A percentile compares a stretch with the other conserved stretches of the same genome.
These are phyloP conservation scores for Candida smagusa DNA, from an alignment of 1,139 yeast genomes.

Conservation along the genomic window DNA sequence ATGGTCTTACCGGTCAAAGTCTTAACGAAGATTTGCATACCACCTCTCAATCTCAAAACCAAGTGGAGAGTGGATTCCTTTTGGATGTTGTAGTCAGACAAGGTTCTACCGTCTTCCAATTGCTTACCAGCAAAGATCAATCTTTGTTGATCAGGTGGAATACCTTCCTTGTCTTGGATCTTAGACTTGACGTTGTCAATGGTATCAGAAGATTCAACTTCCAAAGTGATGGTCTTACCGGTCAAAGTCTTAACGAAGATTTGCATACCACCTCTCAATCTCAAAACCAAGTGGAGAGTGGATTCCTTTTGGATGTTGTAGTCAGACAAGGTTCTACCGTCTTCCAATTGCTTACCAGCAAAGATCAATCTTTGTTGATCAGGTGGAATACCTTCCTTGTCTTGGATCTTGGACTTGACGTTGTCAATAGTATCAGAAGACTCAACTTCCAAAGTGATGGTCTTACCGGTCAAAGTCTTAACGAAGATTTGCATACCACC, in stretches of 20 bases:
- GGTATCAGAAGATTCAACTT: conserved; percentile 92
- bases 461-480: conserved; percentile 66
- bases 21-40: conserved; percentile 56
- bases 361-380: conserved; percentile 56
- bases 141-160: conserved; percentile 94
- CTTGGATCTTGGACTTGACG: conserved; percentile 53
- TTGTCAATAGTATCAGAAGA: conserved; percentile 76
- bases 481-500: conserved; percentile 39
- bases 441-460: conserved; percentile 68
- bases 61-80: conserved; percentile 88
- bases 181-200: conserved; percentile 91
- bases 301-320: conserved; percentile 69
- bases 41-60: conserved; percentile 91
- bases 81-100: conserved; percentile 92
- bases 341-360: conserved; percentile 63
- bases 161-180: conserved; percentile 94
- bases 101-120: conserved; percentile 90
- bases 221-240: conserved; percentile 89
- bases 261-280: conserved; percentile 29
- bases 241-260: conserved; percentile 78
- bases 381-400: conserved; percentile 52
- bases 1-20: conserved; percentile 87
- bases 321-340: conserved; percentile 61
- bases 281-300: conserved; percentile 34
- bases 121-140: conserved; percentile 93